Base-by-base conservation (phyloP, 352 stramenopile genomes). In the Pythium brassicae region DNA sequence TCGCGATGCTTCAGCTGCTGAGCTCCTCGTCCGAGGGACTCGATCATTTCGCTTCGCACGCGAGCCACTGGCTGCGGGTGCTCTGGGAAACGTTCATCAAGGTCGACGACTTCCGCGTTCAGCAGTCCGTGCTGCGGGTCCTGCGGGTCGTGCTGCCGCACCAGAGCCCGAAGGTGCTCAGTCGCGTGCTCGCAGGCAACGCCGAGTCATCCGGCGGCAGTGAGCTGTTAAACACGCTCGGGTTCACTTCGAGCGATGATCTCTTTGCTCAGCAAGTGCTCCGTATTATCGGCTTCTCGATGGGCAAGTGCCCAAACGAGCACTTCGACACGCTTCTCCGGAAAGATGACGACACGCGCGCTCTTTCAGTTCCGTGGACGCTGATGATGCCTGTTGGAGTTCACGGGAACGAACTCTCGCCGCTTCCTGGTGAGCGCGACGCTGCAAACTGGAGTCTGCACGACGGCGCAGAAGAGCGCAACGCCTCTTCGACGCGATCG, bases 111-210 rank as follows among this genome's bases (percentile, higher is more conserved):
- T 55, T 63, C 19, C 59, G 74, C 3, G 57, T 93, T n/a, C 80
- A 92, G 53, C 84, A 94, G 55, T 80, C 76, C 8, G 58, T 68
- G 2, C 37, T 87, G n/a, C 81, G 84, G 2, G 66, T 94, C 0
- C 50, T 93, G 22, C 46, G 62, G 4, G 52, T 61, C 39, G 34
- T 92, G 17, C 37, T 92, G 2, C 57, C 64, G 7, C 44, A 62
- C 0, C 64, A 84, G 44, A 20, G 53, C 10, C 83, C 85, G 2
- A n/a, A 52, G 1, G 45, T 59, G 19, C 50, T 69, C 0, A 66
- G 59, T 0, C 50, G 55, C 37, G 59, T 70, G 6, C 6, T 68
- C 37, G 25, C 57, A 4, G 35, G n/a, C 3, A 8, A 10, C 48
- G n/a, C 19, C 10, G 32, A 37, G 32, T 37, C 32, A 11, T 37